A percentile compares a stretch with the other conserved stretches of the same genome.
These are phyloP conservation scores for Thielaviopsis musarum DNA, from an alignment of 2,329 filamentous ascomycete species.

Conservation along the genomic window DNA sequence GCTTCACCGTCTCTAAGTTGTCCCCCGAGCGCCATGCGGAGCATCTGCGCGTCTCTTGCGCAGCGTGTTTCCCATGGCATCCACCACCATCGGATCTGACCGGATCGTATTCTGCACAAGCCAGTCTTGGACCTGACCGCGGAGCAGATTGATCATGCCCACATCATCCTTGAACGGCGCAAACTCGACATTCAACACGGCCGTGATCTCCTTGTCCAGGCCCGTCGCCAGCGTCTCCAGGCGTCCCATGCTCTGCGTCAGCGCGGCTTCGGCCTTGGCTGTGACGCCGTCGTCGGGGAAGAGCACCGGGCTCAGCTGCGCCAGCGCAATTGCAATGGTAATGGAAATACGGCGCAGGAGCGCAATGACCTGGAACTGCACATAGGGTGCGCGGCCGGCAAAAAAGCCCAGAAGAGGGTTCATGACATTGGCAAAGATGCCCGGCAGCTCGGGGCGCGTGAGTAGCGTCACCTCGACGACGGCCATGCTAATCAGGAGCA, in stretches of 20 bases:
- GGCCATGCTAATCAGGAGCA: constrained; percentile 35
- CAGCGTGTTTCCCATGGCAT: constrained; percentile 55
- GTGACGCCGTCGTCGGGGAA: constrained; percentile 17
- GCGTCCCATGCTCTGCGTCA: constrained; percentile 47
- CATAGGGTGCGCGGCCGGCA: constrained; percentile 39
- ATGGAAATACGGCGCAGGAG: constrained; percentile 62
- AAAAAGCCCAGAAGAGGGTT: constrained; percentile 27
- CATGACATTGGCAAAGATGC: constrained; percentile 24
- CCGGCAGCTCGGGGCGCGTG: constrained; percentile 36
- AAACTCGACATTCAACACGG: constrained; percentile 62
- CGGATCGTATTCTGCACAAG: constrained; percentile 73
- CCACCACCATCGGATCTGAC: constrained; percentile 63
- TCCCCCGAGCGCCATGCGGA: constrained; percentile 41
- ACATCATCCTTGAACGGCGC: constrained; percentile 64
- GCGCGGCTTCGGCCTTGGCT: constrained; percentile 26
- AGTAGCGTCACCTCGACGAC: constrained; percentile 40
- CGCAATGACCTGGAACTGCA: constrained; percentile 71
- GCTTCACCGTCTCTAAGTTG: not conserved
- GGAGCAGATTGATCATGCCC: constrained; percentile 33
- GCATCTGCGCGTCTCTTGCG: constrained; percentile 44
- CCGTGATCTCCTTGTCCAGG: constrained; percentile 50
- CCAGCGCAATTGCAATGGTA: constrained; percentile 68
- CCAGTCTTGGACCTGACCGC: constrained; percentile 65
- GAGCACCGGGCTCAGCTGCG: constrained; percentile 59
- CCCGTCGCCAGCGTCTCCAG: constrained; percentile 42